phyloP scores from a whole-genome alignment of 306 rosid genomes.

The Clitoria ternatea region DNA sequence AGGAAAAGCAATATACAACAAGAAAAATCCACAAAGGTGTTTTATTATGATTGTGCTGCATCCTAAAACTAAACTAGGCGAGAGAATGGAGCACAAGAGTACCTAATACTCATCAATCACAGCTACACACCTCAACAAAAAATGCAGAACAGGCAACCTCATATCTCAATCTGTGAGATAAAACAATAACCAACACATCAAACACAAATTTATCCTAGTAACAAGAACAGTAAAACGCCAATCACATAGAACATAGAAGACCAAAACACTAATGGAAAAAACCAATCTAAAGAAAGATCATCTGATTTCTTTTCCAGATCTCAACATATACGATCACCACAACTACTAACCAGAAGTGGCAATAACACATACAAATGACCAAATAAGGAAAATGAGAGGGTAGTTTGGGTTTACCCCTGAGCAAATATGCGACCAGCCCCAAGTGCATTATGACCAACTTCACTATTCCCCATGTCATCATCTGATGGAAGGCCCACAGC shows the following conservation, averaged over 20 bases:
- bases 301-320: background rate
- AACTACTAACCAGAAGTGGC: background rate
- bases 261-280: background rate
- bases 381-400: background rate
- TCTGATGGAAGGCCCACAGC: slow-evolving; percentile 96
- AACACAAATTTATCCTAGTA: background rate
- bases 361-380: background rate
- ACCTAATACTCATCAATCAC: background rate
- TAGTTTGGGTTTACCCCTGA: slow-evolving; percentile 65
- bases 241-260: background rate
- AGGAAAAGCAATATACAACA: background rate
- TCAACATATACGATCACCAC: background rate
- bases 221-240: background rate
- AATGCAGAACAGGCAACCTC: background rate
- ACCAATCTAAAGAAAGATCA: background rate
- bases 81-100: background rate
- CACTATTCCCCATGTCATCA: slow-evolving; percentile 99
- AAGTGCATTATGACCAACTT: slow-evolving; percentile 97
- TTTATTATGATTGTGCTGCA: background rate
- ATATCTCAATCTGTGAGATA: background rate
- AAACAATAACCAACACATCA: background rate
- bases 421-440: slow-evolving; percentile 98
- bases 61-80: slow-evolving; percentile 2
- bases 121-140: background rate
- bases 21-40: background rate